phyloP scores from a whole-genome alignment of 352 stramenopile species.

The Aphanomyces invadans region DNA sequence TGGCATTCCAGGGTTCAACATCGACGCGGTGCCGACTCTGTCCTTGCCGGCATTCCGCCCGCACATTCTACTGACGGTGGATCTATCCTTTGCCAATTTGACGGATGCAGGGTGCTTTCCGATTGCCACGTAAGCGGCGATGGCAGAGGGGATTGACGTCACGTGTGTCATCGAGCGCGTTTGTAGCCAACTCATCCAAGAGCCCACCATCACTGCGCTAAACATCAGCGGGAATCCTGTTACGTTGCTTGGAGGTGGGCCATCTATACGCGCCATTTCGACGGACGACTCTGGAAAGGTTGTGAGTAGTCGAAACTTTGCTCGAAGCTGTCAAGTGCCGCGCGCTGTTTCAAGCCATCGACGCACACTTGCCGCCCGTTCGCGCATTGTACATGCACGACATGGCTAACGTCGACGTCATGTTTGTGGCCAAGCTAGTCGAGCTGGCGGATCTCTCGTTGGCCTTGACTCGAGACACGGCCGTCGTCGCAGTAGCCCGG shows the following conservation, averaged over 20 bases:
- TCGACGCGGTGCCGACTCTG: not conserved
- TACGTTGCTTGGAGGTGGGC: conserved; percentile 1
- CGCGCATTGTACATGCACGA: not conserved
- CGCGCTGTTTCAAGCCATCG: conserved; percentile 15
- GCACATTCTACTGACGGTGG: conserved; percentile 12
- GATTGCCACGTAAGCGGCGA: conserved; percentile 19
- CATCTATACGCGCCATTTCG: not conserved
- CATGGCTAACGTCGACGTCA: not conserved
- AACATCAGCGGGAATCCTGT: conserved; percentile 8
- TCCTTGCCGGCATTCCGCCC: conserved; percentile 1
- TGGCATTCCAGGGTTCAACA: conserved; percentile 20
- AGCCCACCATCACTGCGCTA: conserved; percentile 11
- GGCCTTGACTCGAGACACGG: not conserved
- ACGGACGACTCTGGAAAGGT: not conserved
- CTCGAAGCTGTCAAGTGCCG: conserved; percentile 20
- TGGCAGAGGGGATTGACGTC: not conserved
- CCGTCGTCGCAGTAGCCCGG: not conserved
- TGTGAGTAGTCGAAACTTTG: conserved; percentile 9
- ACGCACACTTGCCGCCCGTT: not conserved
- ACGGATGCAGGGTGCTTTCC: conserved; percentile 13
- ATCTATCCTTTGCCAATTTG: not conserved
- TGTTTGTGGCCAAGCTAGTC: not conserved
- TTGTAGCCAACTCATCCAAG: conserved; percentile 20
- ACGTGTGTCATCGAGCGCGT: not conserved
- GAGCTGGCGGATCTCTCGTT: not conserved